Conservation (phyloP, 306 rosid genomes). For the Luffa acutangula region DNA sequence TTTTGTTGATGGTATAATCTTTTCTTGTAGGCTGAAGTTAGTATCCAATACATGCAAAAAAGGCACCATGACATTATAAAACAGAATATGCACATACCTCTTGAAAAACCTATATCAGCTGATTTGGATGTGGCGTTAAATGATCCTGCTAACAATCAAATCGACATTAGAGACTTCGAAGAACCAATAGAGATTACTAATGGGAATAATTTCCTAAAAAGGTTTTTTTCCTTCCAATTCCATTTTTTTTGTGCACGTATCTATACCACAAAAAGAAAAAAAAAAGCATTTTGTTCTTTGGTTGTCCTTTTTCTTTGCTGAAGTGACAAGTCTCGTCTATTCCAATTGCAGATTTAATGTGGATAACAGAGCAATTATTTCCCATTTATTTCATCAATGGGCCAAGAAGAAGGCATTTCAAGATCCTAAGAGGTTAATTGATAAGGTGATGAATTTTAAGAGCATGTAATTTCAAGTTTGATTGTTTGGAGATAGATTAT, state of each 20-base stretch:
- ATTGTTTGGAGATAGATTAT: neutral
- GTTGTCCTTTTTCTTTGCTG: slow-evolving; percentile 1
- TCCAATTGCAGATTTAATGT: slow-evolving; percentile 48
- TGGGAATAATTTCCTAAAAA: slow-evolving; percentile 58
- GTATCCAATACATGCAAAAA: slow-evolving; percentile 20
- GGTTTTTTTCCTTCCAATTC: slow-evolving; percentile 30
- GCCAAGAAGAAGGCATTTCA: slow-evolving; percentile 94
- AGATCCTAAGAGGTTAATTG: slow-evolving; percentile 81
- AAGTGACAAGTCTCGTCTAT: slow-evolving; percentile 6
- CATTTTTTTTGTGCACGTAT: neutral
- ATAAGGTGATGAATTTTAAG: slow-evolving; percentile 46
- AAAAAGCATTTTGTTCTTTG: slow-evolving; percentile 6
- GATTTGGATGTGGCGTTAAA: slow-evolving; percentile 31
- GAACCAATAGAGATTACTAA: slow-evolving; percentile 28
- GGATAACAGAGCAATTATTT: slow-evolving; percentile 64
- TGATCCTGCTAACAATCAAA: slow-evolving; percentile 19
- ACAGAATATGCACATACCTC: slow-evolving; percentile 12
- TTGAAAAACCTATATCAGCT: slow-evolving; percentile 18
- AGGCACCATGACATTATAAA: slow-evolving; percentile 28
- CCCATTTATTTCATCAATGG: slow-evolving; percentile 87
- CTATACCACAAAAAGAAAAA: neutral
- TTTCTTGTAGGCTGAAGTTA: slow-evolving; percentile 47
- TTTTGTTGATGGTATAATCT: slow-evolving; percentile 12
- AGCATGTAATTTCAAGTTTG: neutral
- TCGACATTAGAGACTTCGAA: slow-evolving; percentile 29